Base-by-base conservation (phyloP, 768 basidiomycete species). In the Boletus patriciae region DNA sequence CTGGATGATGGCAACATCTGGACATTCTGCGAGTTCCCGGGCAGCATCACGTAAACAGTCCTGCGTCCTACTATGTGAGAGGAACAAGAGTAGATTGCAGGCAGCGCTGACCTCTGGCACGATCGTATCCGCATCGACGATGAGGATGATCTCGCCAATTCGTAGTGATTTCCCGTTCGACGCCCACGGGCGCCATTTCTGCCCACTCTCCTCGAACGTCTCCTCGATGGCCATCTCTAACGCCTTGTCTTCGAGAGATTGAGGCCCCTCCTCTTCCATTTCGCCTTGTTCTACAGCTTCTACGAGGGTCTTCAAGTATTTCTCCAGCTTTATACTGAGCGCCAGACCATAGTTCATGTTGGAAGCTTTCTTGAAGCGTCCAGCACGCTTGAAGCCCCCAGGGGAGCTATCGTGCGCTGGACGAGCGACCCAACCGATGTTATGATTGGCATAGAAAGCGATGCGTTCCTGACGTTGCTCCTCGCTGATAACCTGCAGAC, bases 31-130 rank as follows among this genome's bases (percentile, higher is more conserved):
- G 55, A 95, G 78, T 68, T 96, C 93, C 40, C 90, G 82, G 2
- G 91, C 92, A 1, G 93, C 94, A 73, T 95, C 94, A 46, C 91
- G 81, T 70, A 95, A 85, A 69, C 93, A 96, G 67, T 96, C 93
- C 82, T 88, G 42, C 21, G 1, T 21, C 29, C 10, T 4, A 10
- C 10, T 4, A 10, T n/a, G 40, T 62, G 7, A 45, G 45, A 23
- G 36, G 12, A 13, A 15, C 16, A 23, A 13, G 10, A 23, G 3
- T 2, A 34, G 43, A 21, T 18, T 44, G 4, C 6, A 41, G 9
- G 13, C 12, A 13, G 16, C 25, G 41, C 74, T 13, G 55, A 68
- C 83, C 83, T 74, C 89, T 4, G 92, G 92, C 12, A 95, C 92
- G 62, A 92, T 77, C 15, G 92, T 96, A 68, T 94, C 92, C 4